phyloP scores from a whole-genome alignment of 441 rosid species.

The Populus hybrid region DNA sequence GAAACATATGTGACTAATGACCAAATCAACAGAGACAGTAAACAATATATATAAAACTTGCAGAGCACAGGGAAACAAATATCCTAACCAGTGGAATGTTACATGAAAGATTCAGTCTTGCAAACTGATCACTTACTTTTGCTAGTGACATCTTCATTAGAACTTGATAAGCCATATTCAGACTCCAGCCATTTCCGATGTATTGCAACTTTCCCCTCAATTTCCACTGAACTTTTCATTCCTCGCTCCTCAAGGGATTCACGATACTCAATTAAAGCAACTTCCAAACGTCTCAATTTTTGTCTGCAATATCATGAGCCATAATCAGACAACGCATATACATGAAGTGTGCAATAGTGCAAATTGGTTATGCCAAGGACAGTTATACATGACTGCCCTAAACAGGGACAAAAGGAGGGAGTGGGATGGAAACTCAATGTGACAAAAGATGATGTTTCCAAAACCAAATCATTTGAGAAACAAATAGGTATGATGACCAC shows the following conservation, averaged over 20 bases:
- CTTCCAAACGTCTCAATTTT: slow-evolving; percentile 87
- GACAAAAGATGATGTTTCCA: not conserved
- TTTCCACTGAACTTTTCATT: slow-evolving; percentile 75
- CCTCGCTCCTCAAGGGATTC: slow-evolving; percentile 96
- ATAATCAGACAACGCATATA: slow-evolving; percentile 16
- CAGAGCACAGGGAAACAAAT: not conserved
- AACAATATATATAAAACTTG: not conserved
- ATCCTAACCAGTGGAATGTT: not conserved
- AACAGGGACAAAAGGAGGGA: not conserved
- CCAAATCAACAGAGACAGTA: not conserved
- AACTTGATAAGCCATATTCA: slow-evolving; percentile 60
- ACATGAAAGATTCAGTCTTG: not conserved
- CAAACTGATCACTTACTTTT: slow-evolving; percentile 46
- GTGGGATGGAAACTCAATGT: not conserved
- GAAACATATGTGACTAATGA: not conserved
- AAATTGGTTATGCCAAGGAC: not conserved
- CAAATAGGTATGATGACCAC: not conserved
- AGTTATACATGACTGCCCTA: not conserved
- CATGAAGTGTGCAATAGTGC: not conserved
- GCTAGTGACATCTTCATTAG: slow-evolving; percentile 41
- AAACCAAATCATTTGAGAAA: not conserved
- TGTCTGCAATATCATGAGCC: slow-evolving; percentile 53
- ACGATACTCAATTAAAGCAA: slow-evolving; percentile 91
- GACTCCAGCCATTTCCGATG: slow-evolving; percentile 75
- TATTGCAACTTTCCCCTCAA: slow-evolving; percentile 77